A percentile compares a stretch with the other conserved stretches of the same genome.
Conservation (phyloP, 108 stramenopile genomes). For the Pseudonitzschia delicatissima region DNA sequence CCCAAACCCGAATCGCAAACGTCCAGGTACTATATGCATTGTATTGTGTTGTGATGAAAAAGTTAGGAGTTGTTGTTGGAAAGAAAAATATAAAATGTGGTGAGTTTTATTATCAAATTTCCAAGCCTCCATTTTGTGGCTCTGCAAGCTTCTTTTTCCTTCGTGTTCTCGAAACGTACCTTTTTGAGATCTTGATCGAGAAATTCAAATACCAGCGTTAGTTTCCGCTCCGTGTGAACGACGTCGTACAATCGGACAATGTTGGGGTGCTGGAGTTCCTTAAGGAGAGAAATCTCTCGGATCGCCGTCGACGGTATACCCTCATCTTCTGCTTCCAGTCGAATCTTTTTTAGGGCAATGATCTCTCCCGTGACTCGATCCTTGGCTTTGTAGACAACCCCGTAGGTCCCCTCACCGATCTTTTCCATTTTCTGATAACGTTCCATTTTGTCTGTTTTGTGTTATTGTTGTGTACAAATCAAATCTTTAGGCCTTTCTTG, state of each 20-base stretch:
- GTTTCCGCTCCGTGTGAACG: slow-evolving; percentile 94
- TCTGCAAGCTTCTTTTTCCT: background rate
- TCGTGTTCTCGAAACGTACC: background rate
- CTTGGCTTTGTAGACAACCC: slow-evolving; percentile 98
- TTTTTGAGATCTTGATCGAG: slow-evolving; percentile 98
- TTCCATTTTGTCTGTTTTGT: too few species aligned
- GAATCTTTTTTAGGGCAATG: slow-evolving; percentile 93
- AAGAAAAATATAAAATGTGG: background rate
- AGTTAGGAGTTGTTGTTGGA: background rate
- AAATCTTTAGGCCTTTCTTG: too few species aligned
- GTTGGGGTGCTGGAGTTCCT: slow-evolving; percentile 93
- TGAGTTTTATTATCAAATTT: background rate
- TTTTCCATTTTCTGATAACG: slow-evolving; percentile 92
- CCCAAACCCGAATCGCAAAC: slow-evolving; percentile 93
- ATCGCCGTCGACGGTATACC: slow-evolving; percentile 93
- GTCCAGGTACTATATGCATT: slow-evolving; percentile 64
- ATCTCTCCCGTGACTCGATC: slow-evolving; percentile 93
- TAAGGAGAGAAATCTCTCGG: slow-evolving; percentile 90
- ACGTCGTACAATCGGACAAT: slow-evolving; percentile 98
- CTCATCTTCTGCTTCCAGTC: slow-evolving; percentile 91
- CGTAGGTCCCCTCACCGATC: slow-evolving; percentile 96
- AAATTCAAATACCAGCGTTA: slow-evolving; percentile 99
- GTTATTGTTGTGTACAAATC: too few species aligned
- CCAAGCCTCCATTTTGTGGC: too few species aligned
- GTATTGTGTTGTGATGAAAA: background rate